These are phyloP conservation scores for Spongiforma sp. DNA, from an alignment of 1,284 basidiomycete genomes.

Conservation along the genomic window DNA sequence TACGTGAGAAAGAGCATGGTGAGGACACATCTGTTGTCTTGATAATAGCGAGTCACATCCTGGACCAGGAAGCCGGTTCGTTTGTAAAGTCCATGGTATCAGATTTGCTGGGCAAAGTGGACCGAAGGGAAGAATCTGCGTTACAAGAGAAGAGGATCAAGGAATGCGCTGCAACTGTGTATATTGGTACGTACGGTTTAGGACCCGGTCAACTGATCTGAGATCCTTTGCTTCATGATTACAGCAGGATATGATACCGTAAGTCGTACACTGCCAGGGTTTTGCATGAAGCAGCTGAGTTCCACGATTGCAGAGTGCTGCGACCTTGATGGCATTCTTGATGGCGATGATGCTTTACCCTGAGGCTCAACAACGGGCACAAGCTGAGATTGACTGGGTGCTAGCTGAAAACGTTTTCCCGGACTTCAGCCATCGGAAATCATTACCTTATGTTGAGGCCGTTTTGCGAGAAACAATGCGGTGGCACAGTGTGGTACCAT, in stretches of 20 bases:
- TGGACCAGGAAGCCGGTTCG: slow-evolving; percentile 30
- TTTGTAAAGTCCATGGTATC: slow-evolving; percentile 38
- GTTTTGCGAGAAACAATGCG: slow-evolving; percentile 39
- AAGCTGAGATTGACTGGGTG: slow-evolving; percentile 36
- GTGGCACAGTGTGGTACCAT: slow-evolving; percentile 36
- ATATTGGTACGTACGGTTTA: slow-evolving; percentile 25
- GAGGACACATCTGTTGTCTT: slow-evolving; percentile 3
- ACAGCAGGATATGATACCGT: slow-evolving; percentile 35
- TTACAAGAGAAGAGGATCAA: slow-evolving; percentile 32
- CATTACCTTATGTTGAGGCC: slow-evolving; percentile 38
- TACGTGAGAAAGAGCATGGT: slow-evolving; percentile 35
- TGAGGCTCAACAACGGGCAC: slow-evolving; percentile 35
- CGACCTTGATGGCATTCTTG: slow-evolving; percentile 31
- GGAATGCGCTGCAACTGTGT: slow-evolving; percentile 37
- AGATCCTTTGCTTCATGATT: too few species aligned
- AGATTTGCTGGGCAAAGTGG: slow-evolving; percentile 27
- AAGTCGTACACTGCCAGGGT: slow-evolving; percentile 4
- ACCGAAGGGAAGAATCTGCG: slow-evolving; percentile 18
- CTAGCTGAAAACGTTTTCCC: slow-evolving; percentile 26
- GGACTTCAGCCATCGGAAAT: slow-evolving; percentile 31
- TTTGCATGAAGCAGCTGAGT: neutral
- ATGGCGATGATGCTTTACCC: slow-evolving; percentile 40
- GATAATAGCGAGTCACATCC: slow-evolving; percentile 1
- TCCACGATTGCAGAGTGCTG: slow-evolving; percentile 25
- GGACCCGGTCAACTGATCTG: neutral